phyloP scores from a whole-genome alignment of 1,284 basidiomycete species.

The Psilocybe mexicana region DNA sequence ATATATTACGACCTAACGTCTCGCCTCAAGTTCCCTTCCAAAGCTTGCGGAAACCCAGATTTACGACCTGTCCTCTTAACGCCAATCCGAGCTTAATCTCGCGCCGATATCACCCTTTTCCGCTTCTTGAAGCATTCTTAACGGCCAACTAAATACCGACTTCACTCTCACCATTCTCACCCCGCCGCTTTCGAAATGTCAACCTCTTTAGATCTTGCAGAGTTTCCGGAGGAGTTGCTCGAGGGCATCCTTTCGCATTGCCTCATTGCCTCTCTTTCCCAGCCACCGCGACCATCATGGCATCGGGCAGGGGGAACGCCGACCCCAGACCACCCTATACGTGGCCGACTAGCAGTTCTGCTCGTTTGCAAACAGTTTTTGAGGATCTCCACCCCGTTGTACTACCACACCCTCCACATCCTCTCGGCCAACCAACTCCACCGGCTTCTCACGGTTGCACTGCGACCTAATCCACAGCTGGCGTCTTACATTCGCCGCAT shows the following conservation, averaged over 20 bases:
- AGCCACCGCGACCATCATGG: constrained; percentile 31
- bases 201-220: constrained; percentile 26
- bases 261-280: constrained; percentile 27
- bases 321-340: constrained; percentile 4
- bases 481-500: constrained; percentile 40
- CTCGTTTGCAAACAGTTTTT: constrained; percentile 49
- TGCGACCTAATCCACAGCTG: constrained; percentile 37
- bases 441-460: constrained; percentile 38
- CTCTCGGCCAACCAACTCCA: constrained; percentile 36
- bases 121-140: constrained; percentile 1
- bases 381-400: constrained; percentile 52
- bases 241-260: constrained; percentile 48
- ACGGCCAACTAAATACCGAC: not conserved
- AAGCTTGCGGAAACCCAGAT: not conserved
- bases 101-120: not conserved
- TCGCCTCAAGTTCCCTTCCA: constrained; percentile 7
- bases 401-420: constrained; percentile 50
- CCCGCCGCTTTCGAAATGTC: not conserved
- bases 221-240: constrained; percentile 58
- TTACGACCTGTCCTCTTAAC: constrained; percentile 13
- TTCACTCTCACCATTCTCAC: not conserved
- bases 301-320: constrained; percentile 18
- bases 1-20: constrained; percentile 6
- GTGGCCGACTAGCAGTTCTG: constrained; percentile 36
- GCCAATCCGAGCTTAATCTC: constrained; percentile 10